Percentiles rank a stretch among this genome's conserved stretches.
Evolutionary conservation across 140 eudicot genomes (phyloP).

Genomic region (Anethum foeniculum): DNA sequence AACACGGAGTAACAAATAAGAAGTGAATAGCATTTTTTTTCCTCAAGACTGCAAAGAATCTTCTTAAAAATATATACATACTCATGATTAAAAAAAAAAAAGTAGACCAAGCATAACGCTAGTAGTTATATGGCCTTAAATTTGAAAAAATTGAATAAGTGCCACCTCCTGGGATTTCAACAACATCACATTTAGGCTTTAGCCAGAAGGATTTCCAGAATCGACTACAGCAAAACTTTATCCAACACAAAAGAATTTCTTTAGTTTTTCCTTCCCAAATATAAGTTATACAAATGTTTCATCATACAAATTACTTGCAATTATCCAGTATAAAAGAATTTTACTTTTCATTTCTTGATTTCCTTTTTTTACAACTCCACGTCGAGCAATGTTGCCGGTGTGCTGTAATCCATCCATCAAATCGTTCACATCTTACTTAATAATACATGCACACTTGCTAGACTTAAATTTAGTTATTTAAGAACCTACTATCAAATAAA

Average conservation of each 20-base stretch:
- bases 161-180: not conserved
- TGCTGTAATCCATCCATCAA: not conserved
- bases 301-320: not conserved
- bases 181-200: not conserved
- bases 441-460: not conserved
- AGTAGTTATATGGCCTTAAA: not conserved
- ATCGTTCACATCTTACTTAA: not conserved
- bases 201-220: not conserved
- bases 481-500: not conserved
- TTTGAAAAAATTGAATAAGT: not conserved
- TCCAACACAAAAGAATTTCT: not conserved
- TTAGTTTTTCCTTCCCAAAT: not conserved
- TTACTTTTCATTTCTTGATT: no score
- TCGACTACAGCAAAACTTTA: not conserved
- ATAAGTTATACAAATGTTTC: not conserved
- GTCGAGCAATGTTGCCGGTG: not conserved
- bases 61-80: not conserved
- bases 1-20: not conserved
- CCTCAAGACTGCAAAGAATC: not conserved
- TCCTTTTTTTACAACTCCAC: not conserved
- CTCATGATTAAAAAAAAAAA: not conserved
- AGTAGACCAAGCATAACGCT: not conserved
- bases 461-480: not conserved
- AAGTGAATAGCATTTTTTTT: not conserved
- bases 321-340: not conserved